Evolutionary conservation across 352 stramenopile species (phyloP).

Genomic region (Phytophthora megakarya): DNA sequence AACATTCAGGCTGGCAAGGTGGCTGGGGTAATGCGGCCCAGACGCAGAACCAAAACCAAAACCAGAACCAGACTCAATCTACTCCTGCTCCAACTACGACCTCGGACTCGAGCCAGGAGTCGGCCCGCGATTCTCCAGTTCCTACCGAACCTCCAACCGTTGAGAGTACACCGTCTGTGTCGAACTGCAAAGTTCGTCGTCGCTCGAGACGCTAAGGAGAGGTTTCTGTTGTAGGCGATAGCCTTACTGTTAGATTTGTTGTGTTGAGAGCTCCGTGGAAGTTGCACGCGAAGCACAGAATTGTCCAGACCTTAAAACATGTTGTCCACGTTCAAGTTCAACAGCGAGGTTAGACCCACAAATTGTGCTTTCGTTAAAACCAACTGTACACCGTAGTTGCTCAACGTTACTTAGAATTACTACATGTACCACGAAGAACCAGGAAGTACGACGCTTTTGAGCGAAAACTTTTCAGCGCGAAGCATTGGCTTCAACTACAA

Average conservation of each 20-base stretch:
- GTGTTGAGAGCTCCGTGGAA: constrained; percentile 24
- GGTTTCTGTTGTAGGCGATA: constrained; percentile 23
- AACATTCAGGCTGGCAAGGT: constrained; percentile 10
- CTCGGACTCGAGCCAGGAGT: constrained; percentile 16
- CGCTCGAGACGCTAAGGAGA: constrained; percentile 15
- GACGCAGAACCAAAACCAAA: constrained; percentile 12
- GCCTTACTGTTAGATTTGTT: constrained; percentile 37
- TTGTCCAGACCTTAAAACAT: constrained; percentile 31
- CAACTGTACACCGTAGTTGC: too few relatives aligned
- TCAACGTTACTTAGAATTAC: too few relatives aligned
- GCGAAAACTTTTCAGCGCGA: too few relatives aligned
- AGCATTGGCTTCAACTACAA: too few relatives aligned
- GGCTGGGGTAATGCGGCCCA: constrained; percentile 6
- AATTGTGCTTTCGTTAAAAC: constrained; percentile 1
- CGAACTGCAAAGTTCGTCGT: constrained; percentile 32
- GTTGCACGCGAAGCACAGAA: constrained; percentile 20
- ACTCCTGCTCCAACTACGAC: constrained; percentile 11
- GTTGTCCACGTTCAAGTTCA: constrained; percentile 28
- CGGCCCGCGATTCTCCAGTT: constrained; percentile 14
- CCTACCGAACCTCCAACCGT: constrained; percentile 13
- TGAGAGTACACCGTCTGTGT: constrained; percentile 13
- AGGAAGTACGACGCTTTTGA: too few relatives aligned
- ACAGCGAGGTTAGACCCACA: constrained; percentile 14
- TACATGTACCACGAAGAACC: too few relatives aligned
- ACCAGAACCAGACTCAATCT: constrained; percentile 8